Evolutionary conservation across 2,329 filamentous ascomycete genomes (phyloP).

Genomic region (Curvularia hawaiiensis): DNA sequence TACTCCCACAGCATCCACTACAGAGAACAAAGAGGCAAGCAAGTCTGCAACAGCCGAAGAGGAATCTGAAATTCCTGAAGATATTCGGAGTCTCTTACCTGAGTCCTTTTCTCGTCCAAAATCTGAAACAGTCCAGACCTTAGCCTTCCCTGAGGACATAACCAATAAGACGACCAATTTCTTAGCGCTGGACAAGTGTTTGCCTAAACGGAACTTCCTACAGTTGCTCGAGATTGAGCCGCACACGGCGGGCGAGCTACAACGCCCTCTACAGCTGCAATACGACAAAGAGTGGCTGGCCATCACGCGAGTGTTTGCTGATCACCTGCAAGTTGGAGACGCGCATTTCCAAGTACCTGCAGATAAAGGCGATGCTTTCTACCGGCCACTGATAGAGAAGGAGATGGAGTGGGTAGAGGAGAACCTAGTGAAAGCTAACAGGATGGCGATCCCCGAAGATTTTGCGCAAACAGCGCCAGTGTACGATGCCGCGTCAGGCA

Average conservation of each 20-base stretch:
- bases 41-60: slow-evolving; percentile 5
- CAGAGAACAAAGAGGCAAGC: slow-evolving; percentile 15
- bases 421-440: slow-evolving; percentile 67
- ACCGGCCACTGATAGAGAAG: slow-evolving; percentile 68
- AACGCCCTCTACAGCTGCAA: slow-evolving; percentile 64
- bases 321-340: slow-evolving; percentile 63
- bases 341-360: slow-evolving; percentile 58
- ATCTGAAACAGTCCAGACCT: slow-evolving; percentile 30
- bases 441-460: slow-evolving; percentile 74
- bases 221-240: slow-evolving; percentile 68
- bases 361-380: slow-evolving; percentile 71
- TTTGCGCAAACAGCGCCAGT: slow-evolving; percentile 78
- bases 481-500: slow-evolving; percentile 63
- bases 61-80: slow-evolving; percentile 58
- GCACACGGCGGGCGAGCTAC: slow-evolving; percentile 29
- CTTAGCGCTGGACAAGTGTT: slow-evolving; percentile 89
- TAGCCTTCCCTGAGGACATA: slow-evolving; percentile 71
- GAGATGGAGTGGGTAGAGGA: slow-evolving; percentile 82
- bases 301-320: slow-evolving; percentile 82
- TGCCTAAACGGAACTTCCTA: slow-evolving; percentile 78
- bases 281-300: slow-evolving; percentile 97
- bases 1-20: neutral
- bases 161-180: slow-evolving; percentile 82
- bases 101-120: slow-evolving; percentile 66
- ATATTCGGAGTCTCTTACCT: slow-evolving; percentile 75